These are phyloP conservation scores for Pythium vanterpoolii DNA, from an alignment of 352 stramenopile species.

Conservation along the genomic window DNA sequence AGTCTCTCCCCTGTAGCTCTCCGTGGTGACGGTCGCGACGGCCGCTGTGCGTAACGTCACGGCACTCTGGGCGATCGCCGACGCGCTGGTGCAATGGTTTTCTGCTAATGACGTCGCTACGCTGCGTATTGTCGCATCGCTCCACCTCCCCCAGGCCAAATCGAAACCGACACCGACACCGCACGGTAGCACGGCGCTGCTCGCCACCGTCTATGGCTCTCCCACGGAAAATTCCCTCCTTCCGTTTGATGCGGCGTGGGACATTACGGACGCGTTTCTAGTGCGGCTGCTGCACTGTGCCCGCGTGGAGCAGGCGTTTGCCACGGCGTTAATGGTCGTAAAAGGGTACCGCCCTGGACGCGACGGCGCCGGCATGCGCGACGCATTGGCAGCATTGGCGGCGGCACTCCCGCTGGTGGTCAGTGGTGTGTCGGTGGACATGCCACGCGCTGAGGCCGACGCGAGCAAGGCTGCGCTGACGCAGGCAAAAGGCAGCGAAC, in stretches of 20 bases:
- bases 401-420: slow-evolving; percentile 36
- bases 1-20: slow-evolving; percentile 16
- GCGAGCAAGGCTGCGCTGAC: slow-evolving; percentile 24
- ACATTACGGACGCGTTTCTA: slow-evolving; percentile 55
- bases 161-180: too few species aligned
- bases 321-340: slow-evolving; percentile 47
- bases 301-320: slow-evolving; percentile 44
- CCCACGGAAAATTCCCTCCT: not conserved
- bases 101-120: slow-evolving; percentile 30
- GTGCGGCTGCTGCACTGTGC: slow-evolving; percentile 46
- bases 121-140: slow-evolving; percentile 43
- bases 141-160: slow-evolving; percentile 64
- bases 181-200: too few species aligned
- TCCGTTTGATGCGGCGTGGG: slow-evolving; percentile 38
- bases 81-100: slow-evolving; percentile 40
- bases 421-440: slow-evolving; percentile 32
- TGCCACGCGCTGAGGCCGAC: slow-evolving; percentile 21
- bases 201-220: slow-evolving; percentile 45
- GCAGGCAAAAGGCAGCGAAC: not conserved
- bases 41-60: slow-evolving; percentile 15
- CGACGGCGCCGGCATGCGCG: slow-evolving; percentile 42
- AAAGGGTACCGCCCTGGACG: slow-evolving; percentile 67
- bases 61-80: slow-evolving; percentile 40
- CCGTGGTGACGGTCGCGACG: slow-evolving; percentile 36
- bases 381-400: slow-evolving; percentile 43